Evolutionary conservation across 2,329 filamentous ascomycete species (phyloP), one percentile per base, ranked within the genome.

Genomic region (Ophiostoma himal-ulmi): DNA sequence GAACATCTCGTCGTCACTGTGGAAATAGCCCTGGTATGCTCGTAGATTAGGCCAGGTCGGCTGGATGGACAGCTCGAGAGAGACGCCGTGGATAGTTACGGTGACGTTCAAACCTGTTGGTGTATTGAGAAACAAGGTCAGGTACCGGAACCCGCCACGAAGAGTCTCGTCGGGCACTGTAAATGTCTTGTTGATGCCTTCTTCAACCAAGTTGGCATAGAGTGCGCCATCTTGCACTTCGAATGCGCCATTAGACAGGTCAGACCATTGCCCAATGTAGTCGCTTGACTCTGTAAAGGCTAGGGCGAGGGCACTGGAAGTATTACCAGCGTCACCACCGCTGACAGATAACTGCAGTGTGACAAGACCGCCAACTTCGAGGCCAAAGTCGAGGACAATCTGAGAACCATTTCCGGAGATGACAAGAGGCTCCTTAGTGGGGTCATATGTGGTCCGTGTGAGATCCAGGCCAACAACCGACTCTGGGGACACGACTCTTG

Each of bases 331-430:
- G 37, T 39, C 13, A 30, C 11, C 11, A 13, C 68, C 37, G 6
- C 34, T 39, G n/a, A 81, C 77, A 3, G 78, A 79, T 74, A 86
- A 88, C 11, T 80, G 76, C n/a, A 88, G 74, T 3, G 81, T 82
- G 5, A 84, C 77, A 70, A 87, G 82, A 5, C 86, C 86, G 52
- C 85, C 86, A 5, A 88, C 84, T 75, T 88, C 84, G 34, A 82
- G 79, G 4, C 85, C 85, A 75, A 88, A 88, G 76, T 88, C 86
- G 70, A 86, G 85, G 1, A 87, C 82, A 1, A 86, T 76, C n/a
- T 80, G 79, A 3, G 83, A 85, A 13, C 82, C 84, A 74, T 87
- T 86, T 13, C 81, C 79, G 11, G 30, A 67, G 1, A 78, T 73
- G 13, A 68, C 60, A 3, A 73, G 70, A 6, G 72, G 44, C 30